phyloP scores from a whole-genome alignment of 2,329 filamentous ascomycete genomes.

The Berkeleyomyces rouxiae region DNA sequence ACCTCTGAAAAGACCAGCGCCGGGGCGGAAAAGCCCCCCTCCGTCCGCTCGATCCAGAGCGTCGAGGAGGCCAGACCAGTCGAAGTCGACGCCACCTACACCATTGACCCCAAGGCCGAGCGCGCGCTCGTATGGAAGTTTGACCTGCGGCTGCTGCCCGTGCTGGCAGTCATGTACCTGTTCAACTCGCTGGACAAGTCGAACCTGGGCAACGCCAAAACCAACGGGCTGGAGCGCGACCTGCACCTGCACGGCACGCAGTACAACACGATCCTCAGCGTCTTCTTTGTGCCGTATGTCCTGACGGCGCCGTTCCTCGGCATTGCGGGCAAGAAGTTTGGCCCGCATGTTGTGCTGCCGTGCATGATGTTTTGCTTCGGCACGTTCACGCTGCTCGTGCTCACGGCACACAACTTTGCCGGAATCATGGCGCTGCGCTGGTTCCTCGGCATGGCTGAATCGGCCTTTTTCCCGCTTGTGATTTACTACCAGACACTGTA shows the following conservation, averaged over 20 bases:
- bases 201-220: constrained; percentile 38
- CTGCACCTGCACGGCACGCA: constrained; percentile 39
- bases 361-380: constrained; percentile 58
- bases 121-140: constrained; percentile 36
- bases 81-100: constrained; percentile 7
- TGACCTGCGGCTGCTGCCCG: constrained; percentile 35
- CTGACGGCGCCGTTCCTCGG: constrained; percentile 42
- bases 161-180: constrained; percentile 38
- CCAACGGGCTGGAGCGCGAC: constrained; percentile 28
- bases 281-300: constrained; percentile 66
- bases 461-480: constrained; percentile 36
- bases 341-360: constrained; percentile 49
- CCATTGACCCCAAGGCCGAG: constrained; percentile 29
- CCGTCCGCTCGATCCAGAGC: constrained; percentile 16
- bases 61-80: not conserved
- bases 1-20: not conserved
- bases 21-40: not conserved
- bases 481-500: constrained; percentile 33
- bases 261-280: constrained; percentile 54
- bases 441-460: constrained; percentile 36
- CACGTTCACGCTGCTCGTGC: constrained; percentile 43
- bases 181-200: constrained; percentile 31
- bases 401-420: constrained; percentile 32
- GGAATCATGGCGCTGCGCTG: constrained; percentile 34
- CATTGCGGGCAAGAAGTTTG: constrained; percentile 55